A percentile compares a stretch with the other conserved stretches of the same genome.
Conservation (phyloP, 2,329 filamentous ascomycete species). For the Chaetomium strumarium region DNA sequence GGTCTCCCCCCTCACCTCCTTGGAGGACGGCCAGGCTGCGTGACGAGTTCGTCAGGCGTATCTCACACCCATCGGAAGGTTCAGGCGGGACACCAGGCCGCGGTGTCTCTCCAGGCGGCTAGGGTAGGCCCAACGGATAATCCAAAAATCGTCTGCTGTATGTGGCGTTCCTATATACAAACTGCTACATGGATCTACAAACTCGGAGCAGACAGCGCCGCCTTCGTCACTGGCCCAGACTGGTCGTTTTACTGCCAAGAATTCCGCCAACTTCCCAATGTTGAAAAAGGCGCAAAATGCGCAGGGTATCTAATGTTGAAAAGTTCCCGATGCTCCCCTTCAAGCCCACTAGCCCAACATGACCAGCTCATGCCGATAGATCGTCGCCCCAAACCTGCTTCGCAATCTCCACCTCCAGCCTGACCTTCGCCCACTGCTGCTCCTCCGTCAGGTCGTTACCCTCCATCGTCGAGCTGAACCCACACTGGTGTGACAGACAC, state of each 20-base stretch:
- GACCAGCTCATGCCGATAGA: conserved; percentile 23
- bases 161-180: too few relatives aligned
- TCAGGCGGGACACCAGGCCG: conserved; percentile 51
- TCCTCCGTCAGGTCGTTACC: conserved; percentile 51
- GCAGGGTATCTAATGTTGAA: conserved; percentile 11
- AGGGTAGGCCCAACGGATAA: conserved; percentile 17
- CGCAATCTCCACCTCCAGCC: conserved; percentile 49
- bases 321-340: background rate
- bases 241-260: too few relatives aligned
- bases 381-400: conserved; percentile 52
- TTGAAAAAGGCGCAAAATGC: too few relatives aligned
- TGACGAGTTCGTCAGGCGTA: conserved; percentile 30
- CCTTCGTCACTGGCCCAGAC: too few relatives aligned
- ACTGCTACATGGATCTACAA: too few relatives aligned
- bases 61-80: conserved; percentile 50
- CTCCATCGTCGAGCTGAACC: conserved; percentile 51
- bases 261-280: too few relatives aligned
- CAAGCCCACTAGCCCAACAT: conserved; percentile 4
- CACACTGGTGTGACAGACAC: conserved; percentile 52
- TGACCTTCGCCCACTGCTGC: conserved; percentile 53
- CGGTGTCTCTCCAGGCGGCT: conserved; percentile 46
- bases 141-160: background rate
- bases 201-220: too few relatives aligned
- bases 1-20: background rate
- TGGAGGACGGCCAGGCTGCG: too few relatives aligned